Evolutionary conservation across 768 basidiomycete genomes (phyloP).

Genomic region (Polyporus arcularius): DNA sequence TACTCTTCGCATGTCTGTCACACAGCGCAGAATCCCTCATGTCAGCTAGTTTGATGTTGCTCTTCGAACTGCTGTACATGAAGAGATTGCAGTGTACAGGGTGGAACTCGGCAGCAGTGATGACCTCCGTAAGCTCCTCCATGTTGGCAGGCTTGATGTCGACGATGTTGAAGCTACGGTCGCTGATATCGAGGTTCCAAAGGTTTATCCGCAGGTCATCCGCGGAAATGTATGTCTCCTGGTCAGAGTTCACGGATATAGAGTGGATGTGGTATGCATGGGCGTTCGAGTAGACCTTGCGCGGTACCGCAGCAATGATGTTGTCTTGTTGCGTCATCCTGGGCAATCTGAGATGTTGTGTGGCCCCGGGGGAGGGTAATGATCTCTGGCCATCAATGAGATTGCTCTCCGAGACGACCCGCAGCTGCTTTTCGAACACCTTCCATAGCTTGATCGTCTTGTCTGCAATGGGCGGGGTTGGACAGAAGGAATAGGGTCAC

Average conservation of each 20-base stretch:
- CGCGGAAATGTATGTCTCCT: constrained; percentile 99
- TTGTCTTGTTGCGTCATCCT: constrained; percentile 94
- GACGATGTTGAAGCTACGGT: constrained; percentile 99
- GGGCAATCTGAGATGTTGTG: constrained; percentile 77
- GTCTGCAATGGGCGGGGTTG: constrained; percentile 53
- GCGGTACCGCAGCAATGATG: constrained; percentile 96
- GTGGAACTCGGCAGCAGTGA: constrained; percentile 99
- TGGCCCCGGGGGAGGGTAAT: constrained; percentile 58
- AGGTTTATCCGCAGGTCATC: constrained; percentile 97
- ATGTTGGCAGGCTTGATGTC: constrained; percentile 99
- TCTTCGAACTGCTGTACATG: constrained; percentile 99
- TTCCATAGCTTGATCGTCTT: constrained; percentile 99
- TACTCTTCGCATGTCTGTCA: constrained; percentile 95
- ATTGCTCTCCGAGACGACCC: constrained; percentile 96
- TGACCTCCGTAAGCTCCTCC: constrained; percentile 99
- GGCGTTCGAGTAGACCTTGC: constrained; percentile 98
- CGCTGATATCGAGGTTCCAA: constrained; percentile 98
- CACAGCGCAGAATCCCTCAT: constrained; percentile 98
- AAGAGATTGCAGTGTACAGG: constrained; percentile 97
- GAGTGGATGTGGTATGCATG: constrained; percentile 99
- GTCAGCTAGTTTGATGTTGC: constrained; percentile 98
- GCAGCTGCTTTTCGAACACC: constrained; percentile 97
- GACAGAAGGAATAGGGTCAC: neutral
- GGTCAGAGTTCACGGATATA: constrained; percentile 98
- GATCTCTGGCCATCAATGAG: constrained; percentile 78